Evolutionary conservation across 257 asterid genomes (phyloP), one percentile per base, ranked within the genome.

Genomic region (Solanum medicagineum): DNA sequence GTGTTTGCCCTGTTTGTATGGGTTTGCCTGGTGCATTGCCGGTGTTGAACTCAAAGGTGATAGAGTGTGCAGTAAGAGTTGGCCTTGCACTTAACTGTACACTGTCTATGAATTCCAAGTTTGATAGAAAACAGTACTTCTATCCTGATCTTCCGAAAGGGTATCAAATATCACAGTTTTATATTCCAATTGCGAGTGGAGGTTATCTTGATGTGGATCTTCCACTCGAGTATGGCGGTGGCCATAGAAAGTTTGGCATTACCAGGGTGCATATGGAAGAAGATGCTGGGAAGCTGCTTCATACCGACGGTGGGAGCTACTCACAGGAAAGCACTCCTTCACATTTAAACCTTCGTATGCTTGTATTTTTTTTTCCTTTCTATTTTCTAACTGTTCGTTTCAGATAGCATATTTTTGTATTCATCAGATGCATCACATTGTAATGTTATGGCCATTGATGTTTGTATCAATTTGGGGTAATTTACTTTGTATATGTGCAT

Each of bases 221-320:
- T 88, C 97, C 99, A 2, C 87, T 97, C 83, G 99, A 97, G 90
- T 92, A 90, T 84, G 98, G 99, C 80, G 99, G 98, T 11, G 99
- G 99, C 56, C 99, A 97, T 85, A 93, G 96, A 85, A 90, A 91
- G 89, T 95, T 97, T 86, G 98, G 99, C 17, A 83, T 97, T 75
- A 97, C 99, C 77, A 89, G 98, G 89, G 98, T 97, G 89, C 99
- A 95, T 80, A 97, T 97, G 98, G 99, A 96, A 89, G 99, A 96
- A 88, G 98, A 96, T 92, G 99, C 98, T 85, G 99, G 98, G 63
- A 96, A 96, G 93, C 90, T 92, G 89, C 93, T 96, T 88, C 99
- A 96, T 87, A 93, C 98, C 0, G 97, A 92, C 63, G 90, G 84
- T 80, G 95, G 93, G 29, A 92, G 86, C 84, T 91, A 87, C 87